These are phyloP conservation scores for Ceratocystis harringtonii DNA, from an alignment of 2,329 filamentous ascomycete genomes.

Conservation along the genomic window DNA sequence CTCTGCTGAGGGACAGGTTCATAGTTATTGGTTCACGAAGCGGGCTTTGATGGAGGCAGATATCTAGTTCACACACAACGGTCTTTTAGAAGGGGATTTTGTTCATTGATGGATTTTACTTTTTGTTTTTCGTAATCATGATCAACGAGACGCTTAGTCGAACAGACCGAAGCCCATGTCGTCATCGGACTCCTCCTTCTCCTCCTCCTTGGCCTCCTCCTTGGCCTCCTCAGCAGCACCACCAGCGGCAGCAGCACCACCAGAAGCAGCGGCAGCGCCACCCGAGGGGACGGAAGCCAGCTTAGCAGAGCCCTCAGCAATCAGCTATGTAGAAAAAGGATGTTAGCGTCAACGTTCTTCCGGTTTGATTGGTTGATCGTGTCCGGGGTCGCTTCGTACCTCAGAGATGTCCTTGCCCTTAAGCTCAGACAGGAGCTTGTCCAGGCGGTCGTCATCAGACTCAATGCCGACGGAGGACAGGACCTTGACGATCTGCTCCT, in stretches of 20 bases:
- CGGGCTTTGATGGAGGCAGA: neutral
- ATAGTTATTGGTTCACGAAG: neutral
- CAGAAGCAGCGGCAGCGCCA: conserved; percentile 59
- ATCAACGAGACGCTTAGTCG: conserved; percentile 41
- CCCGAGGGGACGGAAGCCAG: conserved; percentile 95
- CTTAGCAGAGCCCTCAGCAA: conserved; percentile 77
- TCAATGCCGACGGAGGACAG: conserved; percentile 92
- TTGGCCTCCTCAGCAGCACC: conserved; percentile 47
- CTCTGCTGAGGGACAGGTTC: too few relatives aligned
- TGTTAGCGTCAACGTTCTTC: conserved; percentile 18
- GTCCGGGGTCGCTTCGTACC: conserved; percentile 38
- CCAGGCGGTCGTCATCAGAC: conserved; percentile 73
- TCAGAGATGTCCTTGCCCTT: conserved; percentile 85
- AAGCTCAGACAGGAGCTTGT: conserved; percentile 78
- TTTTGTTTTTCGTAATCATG: conserved; percentile 16
- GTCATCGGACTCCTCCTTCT: conserved; percentile 36
- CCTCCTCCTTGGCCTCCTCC: conserved; percentile 61
- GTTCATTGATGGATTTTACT: conserved; percentile 17
- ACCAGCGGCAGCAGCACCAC: conserved; percentile 51
- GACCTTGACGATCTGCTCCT: conserved; percentile 71
- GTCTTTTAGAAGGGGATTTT: conserved; percentile 7
- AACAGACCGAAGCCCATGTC: conserved; percentile 49
- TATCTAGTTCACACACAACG: too few relatives aligned
- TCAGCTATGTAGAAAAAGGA: conserved; percentile 47
- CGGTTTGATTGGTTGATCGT: neutral